Percentiles rank a stretch among this genome's conserved stretches.
Evolutionary conservation across 2,329 filamentous ascomycete genomes (phyloP).

Genomic region (Chaetoscypha palmicola): DNA sequence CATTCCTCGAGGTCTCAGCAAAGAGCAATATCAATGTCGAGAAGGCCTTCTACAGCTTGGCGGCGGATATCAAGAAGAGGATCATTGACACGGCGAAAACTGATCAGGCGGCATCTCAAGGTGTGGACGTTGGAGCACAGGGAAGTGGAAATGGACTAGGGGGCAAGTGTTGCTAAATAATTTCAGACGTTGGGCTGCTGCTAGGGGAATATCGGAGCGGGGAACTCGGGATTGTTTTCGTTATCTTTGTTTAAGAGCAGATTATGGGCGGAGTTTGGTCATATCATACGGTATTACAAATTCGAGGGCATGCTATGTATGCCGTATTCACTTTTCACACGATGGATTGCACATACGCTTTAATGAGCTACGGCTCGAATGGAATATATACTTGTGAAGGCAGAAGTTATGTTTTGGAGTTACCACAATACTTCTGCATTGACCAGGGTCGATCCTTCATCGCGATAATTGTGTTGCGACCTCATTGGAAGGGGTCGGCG

Average conservation of each 20-base stretch:
- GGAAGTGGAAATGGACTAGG: conserved; percentile 45
- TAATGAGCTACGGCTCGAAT: conserved; percentile 11
- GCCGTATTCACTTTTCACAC: conserved; percentile 13
- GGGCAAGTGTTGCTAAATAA: conserved; percentile 70
- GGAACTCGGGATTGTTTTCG: conserved; percentile 9
- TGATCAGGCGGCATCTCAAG: conserved; percentile 51
- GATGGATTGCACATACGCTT: too few relatives aligned
- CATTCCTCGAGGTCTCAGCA: conserved; percentile 96
- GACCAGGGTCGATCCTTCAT: conserved; percentile 35
- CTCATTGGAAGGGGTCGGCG: conserved; percentile 37
- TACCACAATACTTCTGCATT: conserved; percentile 44
- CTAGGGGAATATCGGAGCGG: neutral
- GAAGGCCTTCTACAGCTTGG: conserved; percentile 94
- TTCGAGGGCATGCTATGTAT: conserved; percentile 22
- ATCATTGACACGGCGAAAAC: conserved; percentile 86
- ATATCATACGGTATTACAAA: conserved; percentile 28
- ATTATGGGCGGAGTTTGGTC: conserved; percentile 31
- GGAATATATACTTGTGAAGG: conserved; percentile 6
- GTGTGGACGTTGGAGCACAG: conserved; percentile 62
- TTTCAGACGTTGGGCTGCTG: neutral
- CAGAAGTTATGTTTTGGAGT: conserved; percentile 3
- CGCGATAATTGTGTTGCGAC: too few relatives aligned
- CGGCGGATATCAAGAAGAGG: conserved; percentile 95
- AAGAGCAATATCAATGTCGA: conserved; percentile 99
- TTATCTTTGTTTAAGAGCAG: conserved; percentile 26